A percentile compares a stretch with the other conserved stretches of the same genome.
phyloP scores from a whole-genome alignment of 306 rosid species.

The Styphnolobium japonicum region DNA sequence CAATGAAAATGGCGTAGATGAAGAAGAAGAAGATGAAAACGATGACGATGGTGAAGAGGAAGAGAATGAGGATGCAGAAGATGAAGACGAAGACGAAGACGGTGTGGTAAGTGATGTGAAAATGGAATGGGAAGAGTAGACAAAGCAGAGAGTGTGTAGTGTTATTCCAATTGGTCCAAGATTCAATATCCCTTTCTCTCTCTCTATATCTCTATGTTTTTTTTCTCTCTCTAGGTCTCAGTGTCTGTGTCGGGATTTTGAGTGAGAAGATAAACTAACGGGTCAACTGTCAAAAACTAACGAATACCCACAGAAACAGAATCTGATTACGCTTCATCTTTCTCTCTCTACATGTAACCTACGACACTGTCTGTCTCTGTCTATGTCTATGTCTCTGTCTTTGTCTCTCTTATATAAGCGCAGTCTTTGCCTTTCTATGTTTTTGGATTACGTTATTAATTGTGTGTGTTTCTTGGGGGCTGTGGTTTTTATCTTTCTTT shows the following conservation, averaged over 20 bases:
- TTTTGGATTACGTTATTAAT: slow-evolving; percentile 33
- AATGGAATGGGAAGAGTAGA: slow-evolving; percentile 14
- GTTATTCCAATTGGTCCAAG: slow-evolving; percentile 54
- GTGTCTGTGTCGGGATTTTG: slow-evolving; percentile 65
- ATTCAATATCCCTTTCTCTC: slow-evolving; percentile 40
- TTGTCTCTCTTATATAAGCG: slow-evolving; percentile 34
- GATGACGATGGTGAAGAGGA: slow-evolving; percentile 27
- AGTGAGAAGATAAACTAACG: slow-evolving; percentile 48
- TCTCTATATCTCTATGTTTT: slow-evolving; percentile 27
- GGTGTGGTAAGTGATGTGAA: slow-evolving; percentile 55
- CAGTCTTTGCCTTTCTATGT: slow-evolving; percentile 32
- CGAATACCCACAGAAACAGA: slow-evolving; percentile 58
- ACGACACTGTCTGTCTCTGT: slow-evolving; percentile 26
- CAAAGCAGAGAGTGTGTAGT: not conserved
- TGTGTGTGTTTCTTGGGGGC: slow-evolving; percentile 37
- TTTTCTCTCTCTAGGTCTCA: slow-evolving; percentile 48
- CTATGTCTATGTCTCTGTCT: slow-evolving; percentile 59
- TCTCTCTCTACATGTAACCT: slow-evolving; percentile 41
- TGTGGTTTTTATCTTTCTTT: slow-evolving; percentile 32
- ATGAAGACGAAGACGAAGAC: slow-evolving; percentile 41
- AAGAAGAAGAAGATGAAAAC: slow-evolving; percentile 18
- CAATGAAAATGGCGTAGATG: slow-evolving; percentile 29
- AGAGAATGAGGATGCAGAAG: slow-evolving; percentile 31
- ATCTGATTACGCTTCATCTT: slow-evolving; percentile 63
- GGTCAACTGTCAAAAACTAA: slow-evolving; percentile 76